Percentiles rank a stretch among this genome's conserved stretches.
These are phyloP conservation scores for Trametes cinnabarina DNA, from an alignment of 768 basidiomycete genomes.

Conservation along the genomic window DNA sequence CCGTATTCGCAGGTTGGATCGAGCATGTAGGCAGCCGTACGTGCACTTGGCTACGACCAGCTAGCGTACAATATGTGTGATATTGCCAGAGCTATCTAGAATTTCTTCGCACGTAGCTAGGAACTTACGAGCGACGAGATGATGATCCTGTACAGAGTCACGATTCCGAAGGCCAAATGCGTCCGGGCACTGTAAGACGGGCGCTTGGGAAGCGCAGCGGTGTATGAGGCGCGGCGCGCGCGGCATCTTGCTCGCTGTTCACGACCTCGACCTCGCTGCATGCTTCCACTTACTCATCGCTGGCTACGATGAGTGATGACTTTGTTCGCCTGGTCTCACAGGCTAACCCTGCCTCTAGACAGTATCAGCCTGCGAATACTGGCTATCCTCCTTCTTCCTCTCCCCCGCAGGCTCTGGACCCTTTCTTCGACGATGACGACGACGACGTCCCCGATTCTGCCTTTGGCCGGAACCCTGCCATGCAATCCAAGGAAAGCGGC, in stretches of 20 bases:
- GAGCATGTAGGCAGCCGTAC: too few relatives aligned
- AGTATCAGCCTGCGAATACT: constrained; percentile 49
- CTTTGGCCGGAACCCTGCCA: constrained; percentile 49
- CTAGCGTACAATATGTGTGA: too few relatives aligned
- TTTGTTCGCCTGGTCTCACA: constrained; percentile 71
- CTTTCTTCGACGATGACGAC: constrained; percentile 84
- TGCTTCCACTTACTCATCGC: constrained; percentile 21
- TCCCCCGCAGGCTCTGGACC: constrained; percentile 50
- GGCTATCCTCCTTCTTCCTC: constrained; percentile 58
- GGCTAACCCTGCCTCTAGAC: constrained; percentile 61
- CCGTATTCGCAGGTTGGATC: too few relatives aligned
- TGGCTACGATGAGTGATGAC: constrained; percentile 60
- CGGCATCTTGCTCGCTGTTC: not conserved
- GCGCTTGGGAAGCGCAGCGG: too few relatives aligned
- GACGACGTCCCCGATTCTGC: constrained; percentile 61
- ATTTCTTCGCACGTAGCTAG: too few relatives aligned
- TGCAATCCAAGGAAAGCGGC: constrained; percentile 46
- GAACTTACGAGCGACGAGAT: too few relatives aligned
- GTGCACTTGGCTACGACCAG: too few relatives aligned
- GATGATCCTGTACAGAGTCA: too few relatives aligned
- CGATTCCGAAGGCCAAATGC: too few relatives aligned
- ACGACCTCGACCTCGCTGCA: not conserved
- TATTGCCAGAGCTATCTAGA: too few relatives aligned
- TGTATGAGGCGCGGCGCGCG: too few relatives aligned
- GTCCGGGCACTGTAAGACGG: too few relatives aligned